phyloP scores from a whole-genome alignment of 164 flowering plant genomes.

The Vitis rupestris region DNA sequence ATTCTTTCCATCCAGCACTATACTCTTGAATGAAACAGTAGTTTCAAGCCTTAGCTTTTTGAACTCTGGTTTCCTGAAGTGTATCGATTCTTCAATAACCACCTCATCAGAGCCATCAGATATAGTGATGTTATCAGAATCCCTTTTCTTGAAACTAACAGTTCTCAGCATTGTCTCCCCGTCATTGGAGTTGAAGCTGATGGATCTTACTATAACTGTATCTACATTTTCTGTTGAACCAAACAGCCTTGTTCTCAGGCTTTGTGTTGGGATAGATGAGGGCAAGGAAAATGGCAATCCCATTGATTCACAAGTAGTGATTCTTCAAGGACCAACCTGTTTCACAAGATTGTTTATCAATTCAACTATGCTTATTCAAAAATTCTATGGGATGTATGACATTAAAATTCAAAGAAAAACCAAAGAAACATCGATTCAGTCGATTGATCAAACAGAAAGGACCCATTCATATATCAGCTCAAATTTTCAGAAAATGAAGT shows the following conservation, averaged over 20 bases:
- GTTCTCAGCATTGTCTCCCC: constrained; percentile 8
- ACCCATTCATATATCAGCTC: background rate
- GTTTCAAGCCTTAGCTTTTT: constrained; percentile 1
- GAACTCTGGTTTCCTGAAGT: background rate
- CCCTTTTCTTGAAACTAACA: constrained; percentile 12
- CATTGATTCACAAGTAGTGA: background rate
- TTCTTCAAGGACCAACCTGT: background rate
- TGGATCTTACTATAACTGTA: background rate
- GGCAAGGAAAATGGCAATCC: constrained; percentile 3
- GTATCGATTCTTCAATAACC: constrained; percentile 11
- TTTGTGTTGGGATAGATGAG: background rate
- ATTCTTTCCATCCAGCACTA: constrained; percentile 3
- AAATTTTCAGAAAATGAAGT: too few relatives aligned
- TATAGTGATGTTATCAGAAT: background rate
- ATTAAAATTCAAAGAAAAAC: background rate
- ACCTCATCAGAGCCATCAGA: background rate
- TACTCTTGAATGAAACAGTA: constrained; percentile 24
- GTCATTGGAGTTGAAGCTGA: constrained; percentile 1
- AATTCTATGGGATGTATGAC: too few relatives aligned
- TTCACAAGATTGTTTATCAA: background rate
- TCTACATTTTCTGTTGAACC: background rate
- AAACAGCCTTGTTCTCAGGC: background rate
- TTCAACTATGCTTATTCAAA: too few relatives aligned
- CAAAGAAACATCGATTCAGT: background rate
- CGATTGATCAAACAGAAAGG: background rate